Conservation (phyloP, 805 yeast species). For the Metschnikowia reukaufii region DNA sequence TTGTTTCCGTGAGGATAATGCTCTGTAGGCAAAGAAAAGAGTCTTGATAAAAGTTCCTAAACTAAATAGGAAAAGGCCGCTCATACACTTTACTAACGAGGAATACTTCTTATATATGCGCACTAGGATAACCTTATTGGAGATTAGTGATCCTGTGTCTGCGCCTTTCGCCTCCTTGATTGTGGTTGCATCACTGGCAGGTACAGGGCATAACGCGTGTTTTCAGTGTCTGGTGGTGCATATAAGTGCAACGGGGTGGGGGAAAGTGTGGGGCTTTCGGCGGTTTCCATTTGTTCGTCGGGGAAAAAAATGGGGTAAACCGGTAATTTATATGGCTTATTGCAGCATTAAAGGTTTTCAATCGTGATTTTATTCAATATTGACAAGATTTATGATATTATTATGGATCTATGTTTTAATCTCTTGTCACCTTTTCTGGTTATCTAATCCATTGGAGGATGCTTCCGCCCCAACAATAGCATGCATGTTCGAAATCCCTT, state of each 20-base stretch:
- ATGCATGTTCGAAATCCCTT: not conserved
- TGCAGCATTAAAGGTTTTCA: too few species aligned
- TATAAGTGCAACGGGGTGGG: conserved; percentile 1
- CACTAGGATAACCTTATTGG: not conserved
- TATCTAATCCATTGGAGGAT: too few species aligned
- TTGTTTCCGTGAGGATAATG: too few species aligned
- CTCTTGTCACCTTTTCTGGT: too few species aligned
- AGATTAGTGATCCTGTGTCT: not conserved
- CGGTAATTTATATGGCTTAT: too few species aligned
- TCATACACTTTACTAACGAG: not conserved
- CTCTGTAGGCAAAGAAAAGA: too few species aligned
- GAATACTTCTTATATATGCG: conserved; percentile 8
- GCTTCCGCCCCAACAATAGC: not conserved
- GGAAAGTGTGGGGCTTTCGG: conserved; percentile 5
- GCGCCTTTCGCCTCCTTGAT: conserved; percentile 2
- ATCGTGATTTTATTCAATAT: too few species aligned
- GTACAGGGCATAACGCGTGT: not conserved
- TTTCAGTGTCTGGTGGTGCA: not conserved
- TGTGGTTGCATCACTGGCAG: not conserved
- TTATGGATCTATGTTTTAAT: too few species aligned
- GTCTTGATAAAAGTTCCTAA: too few species aligned
- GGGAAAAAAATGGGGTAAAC: too few species aligned
- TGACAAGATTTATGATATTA: too few species aligned
- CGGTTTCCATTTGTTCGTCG: not conserved
- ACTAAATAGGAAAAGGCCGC: not conserved